These are phyloP conservation scores for Citeromyces matritensis DNA, from an alignment of 805 yeast species.

Conservation along the genomic window DNA sequence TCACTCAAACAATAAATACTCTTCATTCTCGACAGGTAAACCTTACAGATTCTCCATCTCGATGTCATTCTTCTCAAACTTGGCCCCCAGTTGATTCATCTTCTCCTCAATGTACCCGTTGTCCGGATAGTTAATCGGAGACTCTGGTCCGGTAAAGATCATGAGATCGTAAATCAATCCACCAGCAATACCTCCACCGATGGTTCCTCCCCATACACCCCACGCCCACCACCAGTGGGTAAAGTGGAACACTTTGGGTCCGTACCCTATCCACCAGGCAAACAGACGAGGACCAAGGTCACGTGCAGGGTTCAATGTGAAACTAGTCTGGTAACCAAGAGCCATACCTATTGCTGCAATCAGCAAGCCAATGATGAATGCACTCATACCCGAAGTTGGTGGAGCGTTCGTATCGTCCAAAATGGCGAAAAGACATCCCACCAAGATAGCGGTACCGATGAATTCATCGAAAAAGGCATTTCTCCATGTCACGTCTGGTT, in stretches of 20 bases:
- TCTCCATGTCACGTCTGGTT: conserved; percentile 18
- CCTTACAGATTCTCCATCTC: too few relatives aligned
- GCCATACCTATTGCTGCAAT: conserved; percentile 30
- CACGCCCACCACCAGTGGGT: conserved; percentile 28
- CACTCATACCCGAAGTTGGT: conserved; percentile 27
- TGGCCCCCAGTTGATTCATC: too few relatives aligned
- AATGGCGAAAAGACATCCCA: conserved; percentile 30
- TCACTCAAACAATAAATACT: too few relatives aligned
- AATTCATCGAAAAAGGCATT: conserved; percentile 34
- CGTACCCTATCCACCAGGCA: conserved; percentile 29
- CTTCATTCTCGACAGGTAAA: too few relatives aligned
- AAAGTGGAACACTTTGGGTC: conserved; percentile 18
- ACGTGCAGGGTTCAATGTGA: conserved; percentile 38
- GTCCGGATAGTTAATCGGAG: conserved; percentile 31
- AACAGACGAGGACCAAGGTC: conserved; percentile 41
- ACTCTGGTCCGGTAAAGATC: conserved; percentile 34
- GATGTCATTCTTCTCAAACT: too few relatives aligned
- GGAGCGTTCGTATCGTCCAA: conserved; percentile 31
- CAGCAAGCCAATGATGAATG: conserved; percentile 27
- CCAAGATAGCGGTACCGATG: conserved; percentile 26
- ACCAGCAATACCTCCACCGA: conserved; percentile 29
- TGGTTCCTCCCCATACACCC: conserved; percentile 38
- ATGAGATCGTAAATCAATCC: conserved; percentile 35
- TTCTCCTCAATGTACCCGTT: conserved; percentile 9
- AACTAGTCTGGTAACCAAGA: conserved; percentile 36